Percentiles rank a stretch among this genome's conserved stretches.
Evolutionary conservation across 1,139 yeast genomes (phyloP).

Genomic region (Pichia sp.): DNA sequence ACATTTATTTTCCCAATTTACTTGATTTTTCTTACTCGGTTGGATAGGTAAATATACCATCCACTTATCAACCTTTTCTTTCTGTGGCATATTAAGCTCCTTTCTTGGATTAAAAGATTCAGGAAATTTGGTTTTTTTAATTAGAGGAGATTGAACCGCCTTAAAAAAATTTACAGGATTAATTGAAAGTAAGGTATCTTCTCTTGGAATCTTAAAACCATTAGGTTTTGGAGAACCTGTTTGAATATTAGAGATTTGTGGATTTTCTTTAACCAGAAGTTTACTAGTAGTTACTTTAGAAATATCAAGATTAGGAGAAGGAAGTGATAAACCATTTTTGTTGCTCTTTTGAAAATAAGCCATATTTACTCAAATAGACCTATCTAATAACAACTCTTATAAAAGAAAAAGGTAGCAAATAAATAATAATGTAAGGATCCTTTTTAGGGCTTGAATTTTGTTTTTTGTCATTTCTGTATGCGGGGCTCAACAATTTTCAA

Average conservation of each 20-base stretch:
- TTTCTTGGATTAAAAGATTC: conserved; percentile 49
- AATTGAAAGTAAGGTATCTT: neutral
- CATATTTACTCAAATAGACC: neutral
- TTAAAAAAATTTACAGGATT: neutral
- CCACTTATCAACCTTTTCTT: conserved; percentile 62
- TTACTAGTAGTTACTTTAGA: neutral
- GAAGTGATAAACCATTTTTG: neutral
- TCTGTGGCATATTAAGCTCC: conserved; percentile 51
- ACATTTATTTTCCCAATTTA: conserved; percentile 35
- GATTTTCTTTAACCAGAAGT: neutral
- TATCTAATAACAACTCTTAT: neutral
- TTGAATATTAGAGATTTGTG: neutral
- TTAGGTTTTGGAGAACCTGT: neutral
- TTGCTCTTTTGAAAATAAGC: neutral
- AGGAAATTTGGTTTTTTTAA: conserved; percentile 30
- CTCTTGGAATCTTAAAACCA: neutral
- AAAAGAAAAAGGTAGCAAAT: neutral
- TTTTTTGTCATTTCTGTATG: neutral
- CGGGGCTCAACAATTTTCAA: neutral
- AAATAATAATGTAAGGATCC: neutral
- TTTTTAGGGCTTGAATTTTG: neutral
- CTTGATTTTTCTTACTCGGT: conserved; percentile 21
- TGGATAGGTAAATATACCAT: conserved; percentile 45
- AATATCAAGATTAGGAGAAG: neutral
- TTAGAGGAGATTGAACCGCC: neutral